Base-by-base conservation (phyloP, 2,329 filamentous ascomycete species). In the Trichoderma breve region DNA sequence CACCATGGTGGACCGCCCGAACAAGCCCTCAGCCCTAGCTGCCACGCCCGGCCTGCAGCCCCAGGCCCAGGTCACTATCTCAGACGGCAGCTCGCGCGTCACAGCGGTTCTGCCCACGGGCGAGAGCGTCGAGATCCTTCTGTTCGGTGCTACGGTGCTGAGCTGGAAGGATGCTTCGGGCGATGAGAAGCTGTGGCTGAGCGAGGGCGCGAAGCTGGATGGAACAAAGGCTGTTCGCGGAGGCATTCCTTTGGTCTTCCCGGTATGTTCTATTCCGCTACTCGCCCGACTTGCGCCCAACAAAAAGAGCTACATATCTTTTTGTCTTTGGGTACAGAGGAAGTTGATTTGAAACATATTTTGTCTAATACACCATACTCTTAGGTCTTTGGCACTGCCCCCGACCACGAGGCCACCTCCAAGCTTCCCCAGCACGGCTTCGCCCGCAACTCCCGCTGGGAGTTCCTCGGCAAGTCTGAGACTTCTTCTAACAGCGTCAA, bases 361-460 rank as follows among this genome's bases (percentile, higher is more conserved):
- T 21, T 51, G 32, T 18, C 34, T 60, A 71, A 60, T 24, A 7
- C 61, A 12, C 62, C 51, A 32, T 32, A 4, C 24, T 12, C 0
- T 62, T 71, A 94, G 94, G 90, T 95, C 80, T 99, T 99, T 80
- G 96, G 96, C 34, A 92, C 92, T 39, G 89, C 92, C 14, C 91
- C 93, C 67, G 86, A 91, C 75, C 91, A 95, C 81, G 89, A 92
- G 75, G 87, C 92, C n/a, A 96, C 94, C 32, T 89, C 89, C 66
- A 85, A 89, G 75, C 91, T 99, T 30, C 91, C 95, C 4, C 95
- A 98, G 83, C 96, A 98, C 84, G 96, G 96, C 76, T 97, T 99
- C 82, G 96, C 95, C 51, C 93, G 96, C 77, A 95, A 89, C 79
- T 93, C 91, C 60, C 89, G 89, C 74, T 99, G 96, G 96, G 95